These are phyloP conservation scores for Aspergillus taichungensis DNA, from an alignment of 495 filamentous ascomycete species.

Conservation along the genomic window DNA sequence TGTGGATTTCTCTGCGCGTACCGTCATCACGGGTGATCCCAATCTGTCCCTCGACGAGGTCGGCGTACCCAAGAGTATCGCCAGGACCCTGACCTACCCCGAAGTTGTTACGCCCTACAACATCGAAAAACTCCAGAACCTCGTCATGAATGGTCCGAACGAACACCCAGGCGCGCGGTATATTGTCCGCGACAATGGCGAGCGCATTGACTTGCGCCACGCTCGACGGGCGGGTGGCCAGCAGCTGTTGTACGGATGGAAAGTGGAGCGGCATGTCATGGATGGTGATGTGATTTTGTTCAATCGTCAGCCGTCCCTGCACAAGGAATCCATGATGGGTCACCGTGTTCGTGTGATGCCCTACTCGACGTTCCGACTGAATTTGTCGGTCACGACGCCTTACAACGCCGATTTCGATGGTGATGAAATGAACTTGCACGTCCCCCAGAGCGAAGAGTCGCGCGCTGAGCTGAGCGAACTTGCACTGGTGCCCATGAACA, in stretches of 20 bases:
- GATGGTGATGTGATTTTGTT: conserved; percentile 98
- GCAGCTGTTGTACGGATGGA: conserved; percentile 90
- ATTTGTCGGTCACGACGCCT: conserved; percentile 92
- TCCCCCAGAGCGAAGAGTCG: conserved; percentile 93
- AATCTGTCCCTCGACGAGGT: conserved; percentile 95
- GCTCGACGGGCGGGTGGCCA: conserved; percentile 77
- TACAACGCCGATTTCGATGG: conserved; percentile 99
- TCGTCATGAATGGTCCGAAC: conserved; percentile 88
- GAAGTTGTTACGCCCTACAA: conserved; percentile 98
- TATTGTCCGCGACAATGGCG: conserved; percentile 84
- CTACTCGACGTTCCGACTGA: conserved; percentile 95
- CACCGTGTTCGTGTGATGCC: conserved; percentile 97
- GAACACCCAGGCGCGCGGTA: conserved; percentile 93
- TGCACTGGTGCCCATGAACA: conserved; percentile 93
- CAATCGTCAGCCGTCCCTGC: conserved; percentile 96
- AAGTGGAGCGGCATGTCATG: conserved; percentile 91
- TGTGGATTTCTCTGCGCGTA: conserved; percentile 98
- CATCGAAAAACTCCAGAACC: conserved; percentile 77
- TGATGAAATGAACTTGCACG: conserved; percentile 99
- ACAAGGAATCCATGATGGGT: conserved; percentile 99
- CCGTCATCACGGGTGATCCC: conserved; percentile 96
- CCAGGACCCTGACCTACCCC: conserved; percentile 83
- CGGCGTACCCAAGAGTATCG: conserved; percentile 85
- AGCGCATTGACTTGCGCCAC: conserved; percentile 87
- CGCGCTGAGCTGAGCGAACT: conserved; percentile 87